These are phyloP conservation scores for Aspergillus cavernicola DNA, from an alignment of 495 filamentous ascomycete genomes.

Conservation along the genomic window DNA sequence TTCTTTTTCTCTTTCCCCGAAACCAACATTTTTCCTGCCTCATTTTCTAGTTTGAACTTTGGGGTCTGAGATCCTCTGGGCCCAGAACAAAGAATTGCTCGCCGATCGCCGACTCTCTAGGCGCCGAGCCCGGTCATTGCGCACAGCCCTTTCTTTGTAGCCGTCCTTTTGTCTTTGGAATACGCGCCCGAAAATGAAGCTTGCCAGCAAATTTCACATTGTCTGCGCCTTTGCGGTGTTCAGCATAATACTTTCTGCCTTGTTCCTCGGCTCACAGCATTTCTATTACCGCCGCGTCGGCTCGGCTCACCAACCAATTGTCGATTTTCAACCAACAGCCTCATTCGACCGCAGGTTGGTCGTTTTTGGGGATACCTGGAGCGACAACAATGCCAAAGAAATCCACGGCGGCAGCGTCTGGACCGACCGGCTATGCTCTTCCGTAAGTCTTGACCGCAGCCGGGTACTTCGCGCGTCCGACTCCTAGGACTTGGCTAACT, in stretches of 20 bases:
- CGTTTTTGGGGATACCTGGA: slow-evolving; percentile 50
- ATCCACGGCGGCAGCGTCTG: slow-evolving; percentile 34
- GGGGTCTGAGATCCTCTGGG: not conserved
- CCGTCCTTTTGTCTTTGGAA: slow-evolving; percentile 12
- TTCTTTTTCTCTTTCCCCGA: not conserved
- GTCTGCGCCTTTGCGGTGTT: slow-evolving; percentile 31
- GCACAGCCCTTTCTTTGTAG: slow-evolving; percentile 12
- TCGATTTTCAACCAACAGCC: slow-evolving; percentile 19
- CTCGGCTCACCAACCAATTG: slow-evolving; percentile 11
- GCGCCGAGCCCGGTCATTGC: not conserved
- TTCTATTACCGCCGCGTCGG: slow-evolving; percentile 25
- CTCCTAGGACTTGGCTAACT: slow-evolving; percentile 1
- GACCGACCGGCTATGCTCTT: slow-evolving; percentile 45
- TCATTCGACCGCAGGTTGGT: slow-evolving; percentile 38
- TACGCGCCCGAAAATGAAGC: slow-evolving; percentile 22
- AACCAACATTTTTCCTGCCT: not conserved
- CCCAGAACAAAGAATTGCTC: slow-evolving; percentile 7
- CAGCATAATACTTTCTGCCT: slow-evolving; percentile 34
- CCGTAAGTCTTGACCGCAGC: slow-evolving; percentile 24
- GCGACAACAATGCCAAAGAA: slow-evolving; percentile 39
- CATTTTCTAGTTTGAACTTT: not conserved
- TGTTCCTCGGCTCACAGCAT: slow-evolving; percentile 28
- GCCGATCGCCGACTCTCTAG: slow-evolving; percentile 7
- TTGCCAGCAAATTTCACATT: slow-evolving; percentile 34
- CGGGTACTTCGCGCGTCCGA: not conserved